These are phyloP conservation scores for Myriosclerotinia curreyana DNA, from an alignment of 2,329 filamentous ascomycete genomes.

Conservation along the genomic window DNA sequence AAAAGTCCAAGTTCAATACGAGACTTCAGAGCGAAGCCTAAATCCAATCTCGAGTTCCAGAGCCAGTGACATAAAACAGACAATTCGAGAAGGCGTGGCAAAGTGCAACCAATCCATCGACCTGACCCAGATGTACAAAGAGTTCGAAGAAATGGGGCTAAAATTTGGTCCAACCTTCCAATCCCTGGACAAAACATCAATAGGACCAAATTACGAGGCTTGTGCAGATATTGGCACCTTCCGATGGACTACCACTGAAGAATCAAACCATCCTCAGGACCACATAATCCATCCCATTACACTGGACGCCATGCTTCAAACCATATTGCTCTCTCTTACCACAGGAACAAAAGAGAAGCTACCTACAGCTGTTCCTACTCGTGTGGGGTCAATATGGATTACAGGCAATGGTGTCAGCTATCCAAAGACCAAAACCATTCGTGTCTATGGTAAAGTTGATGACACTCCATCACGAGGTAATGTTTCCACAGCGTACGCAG, in stretches of 20 bases:
- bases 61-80: neutral
- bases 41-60: neutral
- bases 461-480: neutral
- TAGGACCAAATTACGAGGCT: neutral
- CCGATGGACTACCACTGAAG: slow-evolving; percentile 28
- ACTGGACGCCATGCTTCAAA: slow-evolving; percentile 47
- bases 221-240: slow-evolving; percentile 35
- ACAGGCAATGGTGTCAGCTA: neutral
- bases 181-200: neutral
- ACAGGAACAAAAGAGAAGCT: slow-evolving; percentile 25
- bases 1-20: neutral
- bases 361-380: slow-evolving; percentile 1
- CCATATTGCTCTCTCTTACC: slow-evolving; percentile 6
- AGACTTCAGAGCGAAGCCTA: neutral
- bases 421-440: neutral
- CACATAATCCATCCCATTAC: slow-evolving; percentile 57
- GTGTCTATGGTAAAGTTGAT: neutral
- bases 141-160: neutral
- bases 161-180: neutral
- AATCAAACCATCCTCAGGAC: slow-evolving; percentile 31
- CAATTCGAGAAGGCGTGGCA: neutral
- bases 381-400: neutral
- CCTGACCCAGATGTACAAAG: neutral
- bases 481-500: too few relatives aligned
- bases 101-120: neutral